Evolutionary conservation across 2,329 filamentous ascomycete species (phyloP).

Genomic region (Fusarium armeniacum): DNA sequence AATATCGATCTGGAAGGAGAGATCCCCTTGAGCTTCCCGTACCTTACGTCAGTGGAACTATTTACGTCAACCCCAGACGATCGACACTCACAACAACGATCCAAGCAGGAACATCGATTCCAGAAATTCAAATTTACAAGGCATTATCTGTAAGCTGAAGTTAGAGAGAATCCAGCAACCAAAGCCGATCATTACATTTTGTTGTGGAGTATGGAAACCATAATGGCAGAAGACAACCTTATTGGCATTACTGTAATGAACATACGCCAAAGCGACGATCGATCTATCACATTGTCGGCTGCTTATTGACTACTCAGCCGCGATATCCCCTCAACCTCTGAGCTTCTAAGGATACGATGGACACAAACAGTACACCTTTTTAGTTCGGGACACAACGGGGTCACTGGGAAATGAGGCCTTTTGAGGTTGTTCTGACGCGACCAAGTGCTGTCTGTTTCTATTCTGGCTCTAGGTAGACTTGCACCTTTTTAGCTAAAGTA

Average conservation of each 20-base stretch:
- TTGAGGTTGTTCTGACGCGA: slow-evolving; percentile 31
- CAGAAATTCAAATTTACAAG: slow-evolving; percentile 21
- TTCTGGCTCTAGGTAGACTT: slow-evolving; percentile 6
- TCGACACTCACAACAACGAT: slow-evolving; percentile 11
- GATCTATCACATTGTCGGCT: not conserved
- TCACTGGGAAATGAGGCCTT: slow-evolving; percentile 41
- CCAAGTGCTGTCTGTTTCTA: slow-evolving; percentile 14
- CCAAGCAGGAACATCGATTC: slow-evolving; percentile 18
- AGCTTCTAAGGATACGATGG: not conserved
- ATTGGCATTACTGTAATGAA: not conserved
- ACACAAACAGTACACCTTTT: slow-evolving; percentile 15
- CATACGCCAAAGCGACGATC: slow-evolving; percentile 9
- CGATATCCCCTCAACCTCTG: not conserved
- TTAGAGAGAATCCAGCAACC: slow-evolving; percentile 9
- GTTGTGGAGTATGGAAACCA: not conserved
- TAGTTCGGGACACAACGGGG: slow-evolving; percentile 11
- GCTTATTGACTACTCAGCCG: not conserved
- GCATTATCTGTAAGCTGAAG: not conserved
- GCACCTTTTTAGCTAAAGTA: not conserved
- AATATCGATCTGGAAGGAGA: slow-evolving; percentile 14
- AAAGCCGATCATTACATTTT: slow-evolving; percentile 19
- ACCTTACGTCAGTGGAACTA: slow-evolving; percentile 29
- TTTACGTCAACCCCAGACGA: slow-evolving; percentile 31
- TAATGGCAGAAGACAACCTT: not conserved
- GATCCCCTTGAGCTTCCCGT: not conserved